These are phyloP conservation scores for Orbilia javanica DNA, from an alignment of 2,329 filamentous ascomycete species.

Conservation along the genomic window DNA sequence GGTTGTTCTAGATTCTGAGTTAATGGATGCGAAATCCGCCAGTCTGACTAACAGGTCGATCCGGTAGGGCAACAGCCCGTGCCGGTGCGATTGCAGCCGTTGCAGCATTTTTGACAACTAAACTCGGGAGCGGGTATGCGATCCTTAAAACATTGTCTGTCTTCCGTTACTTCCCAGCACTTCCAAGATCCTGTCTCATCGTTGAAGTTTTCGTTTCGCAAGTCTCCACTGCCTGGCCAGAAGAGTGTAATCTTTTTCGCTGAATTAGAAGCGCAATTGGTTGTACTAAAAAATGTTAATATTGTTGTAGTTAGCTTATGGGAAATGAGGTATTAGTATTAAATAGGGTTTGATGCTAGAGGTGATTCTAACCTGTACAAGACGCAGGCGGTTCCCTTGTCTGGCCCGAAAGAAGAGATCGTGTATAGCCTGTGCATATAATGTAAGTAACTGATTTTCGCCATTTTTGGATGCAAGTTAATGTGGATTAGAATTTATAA, in stretches of 20 bases:
- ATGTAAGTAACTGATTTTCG: neutral
- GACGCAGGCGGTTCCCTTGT: slow-evolving; percentile 2
- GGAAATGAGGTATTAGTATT: too few relatives aligned
- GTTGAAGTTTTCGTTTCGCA: slow-evolving; percentile 3
- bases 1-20: too few relatives aligned
- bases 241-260: neutral
- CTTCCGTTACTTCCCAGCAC: neutral
- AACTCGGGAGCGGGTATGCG: neutral
- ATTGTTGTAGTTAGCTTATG: too few relatives aligned
- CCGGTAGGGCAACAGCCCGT: neutral
- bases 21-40: too few relatives aligned
- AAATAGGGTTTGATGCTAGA: neutral
- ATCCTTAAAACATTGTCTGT: neutral
- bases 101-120: slow-evolving; percentile 3
- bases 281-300: too few relatives aligned
- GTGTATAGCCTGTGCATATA: neutral
- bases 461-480: too few relatives aligned
- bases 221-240: neutral
- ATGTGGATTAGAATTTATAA: too few relatives aligned
- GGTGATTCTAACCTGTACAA: neutral
- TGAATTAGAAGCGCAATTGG: neutral
- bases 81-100: neutral
- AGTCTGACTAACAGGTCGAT: too few relatives aligned
- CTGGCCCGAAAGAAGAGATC: slow-evolving; percentile 25
- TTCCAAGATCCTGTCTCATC: slow-evolving; percentile 7